Evolutionary conservation across 495 filamentous ascomycete species (phyloP).

Genomic region (Aspergillus carlsbadensis): DNA sequence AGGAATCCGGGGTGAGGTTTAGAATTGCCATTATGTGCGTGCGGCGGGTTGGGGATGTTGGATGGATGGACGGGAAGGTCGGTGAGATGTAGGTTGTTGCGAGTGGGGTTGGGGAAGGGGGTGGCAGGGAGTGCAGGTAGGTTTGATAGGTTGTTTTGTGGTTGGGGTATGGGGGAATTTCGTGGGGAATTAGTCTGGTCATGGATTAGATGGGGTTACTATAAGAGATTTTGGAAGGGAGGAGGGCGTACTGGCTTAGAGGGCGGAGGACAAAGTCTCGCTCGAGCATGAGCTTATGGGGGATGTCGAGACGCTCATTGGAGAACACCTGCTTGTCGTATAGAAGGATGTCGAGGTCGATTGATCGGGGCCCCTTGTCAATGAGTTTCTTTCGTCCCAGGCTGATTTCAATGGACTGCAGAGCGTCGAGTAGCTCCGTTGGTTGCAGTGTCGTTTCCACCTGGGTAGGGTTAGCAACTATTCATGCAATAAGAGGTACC

Average conservation of each 20-base stretch:
- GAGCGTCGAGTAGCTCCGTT: conserved; percentile 67
- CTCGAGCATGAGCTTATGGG: conserved; percentile 83
- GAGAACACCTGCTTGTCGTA: conserved; percentile 69
- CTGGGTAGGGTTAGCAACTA: conserved; percentile 42
- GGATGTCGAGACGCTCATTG: conserved; percentile 73
- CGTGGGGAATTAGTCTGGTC: conserved; percentile 61
- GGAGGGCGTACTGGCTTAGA: conserved; percentile 69
- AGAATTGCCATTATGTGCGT: conserved; percentile 92
- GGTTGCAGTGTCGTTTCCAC: conserved; percentile 78
- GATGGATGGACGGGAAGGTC: conserved; percentile 56
- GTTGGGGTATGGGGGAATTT: conserved; percentile 42
- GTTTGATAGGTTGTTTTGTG: conserved; percentile 39
- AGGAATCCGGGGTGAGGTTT: conserved; percentile 95
- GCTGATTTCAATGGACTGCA: conserved; percentile 78
- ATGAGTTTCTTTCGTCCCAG: conserved; percentile 81
- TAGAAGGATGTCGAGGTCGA: conserved; percentile 91
- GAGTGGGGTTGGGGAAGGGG: conserved; percentile 48
- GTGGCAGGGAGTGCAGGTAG: conserved; percentile 65
- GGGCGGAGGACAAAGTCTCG: conserved; percentile 91
- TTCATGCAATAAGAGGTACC: neutral
- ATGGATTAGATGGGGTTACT: neutral
- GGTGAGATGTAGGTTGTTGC: conserved; percentile 70
- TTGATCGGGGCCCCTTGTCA: conserved; percentile 90
- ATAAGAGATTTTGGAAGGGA: neutral
- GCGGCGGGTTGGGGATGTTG: conserved; percentile 59